Evolutionary conservation across 768 basidiomycete genomes (phyloP), one percentile per base, ranked within the genome.

Genomic region (Pisolithus orientalis): DNA sequence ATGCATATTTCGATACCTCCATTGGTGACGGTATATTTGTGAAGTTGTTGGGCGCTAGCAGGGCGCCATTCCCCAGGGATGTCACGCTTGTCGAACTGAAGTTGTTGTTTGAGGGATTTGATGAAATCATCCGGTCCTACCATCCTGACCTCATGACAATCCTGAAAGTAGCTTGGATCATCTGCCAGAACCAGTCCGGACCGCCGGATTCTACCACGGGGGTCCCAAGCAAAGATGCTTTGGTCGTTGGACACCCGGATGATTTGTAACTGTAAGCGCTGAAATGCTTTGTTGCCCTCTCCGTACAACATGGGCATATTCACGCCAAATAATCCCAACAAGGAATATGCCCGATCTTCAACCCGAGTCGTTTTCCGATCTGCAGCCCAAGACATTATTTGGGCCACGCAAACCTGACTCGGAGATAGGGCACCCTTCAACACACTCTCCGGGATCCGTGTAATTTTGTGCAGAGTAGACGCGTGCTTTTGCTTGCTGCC

Each of bases 281-380:
- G 50, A 39, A 54, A 54, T 25, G 53, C 53, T 21, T 54, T 42
- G 24, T 21, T 39, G 16, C 59, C 59, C 45, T 56, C 21, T 21
- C 21, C 21, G 21, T 21, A 21, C 21, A 21, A 21, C 21, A 21
- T 21, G 21, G 21, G 21, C 21, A 21, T 21, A 21, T 21, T 21
- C 21, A 21, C 21, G 21, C 21, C 21, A 21, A 21, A 21, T 21
- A 21, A 21, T 21, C 21, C 21, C 21, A 21, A 21, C 2, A 21
- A 21, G 21, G 21, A 21, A 21, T 21, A 21, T 21, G 21, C 21
- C 21, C 21, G 21, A 21, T 21, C 21, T 21, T 21, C 21, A 21
- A 21, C 21, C 21, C 21, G 21, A 21, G 21, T 21, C 21, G 21
- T 21, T 21, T 21, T 1, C 21, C 21, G 21, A 21, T 1, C 21